Percentiles rank a stretch among this genome's conserved stretches.
These are phyloP conservation scores for Litchi chinensis DNA, from an alignment of 345 rosid species.

Conservation along the genomic window DNA sequence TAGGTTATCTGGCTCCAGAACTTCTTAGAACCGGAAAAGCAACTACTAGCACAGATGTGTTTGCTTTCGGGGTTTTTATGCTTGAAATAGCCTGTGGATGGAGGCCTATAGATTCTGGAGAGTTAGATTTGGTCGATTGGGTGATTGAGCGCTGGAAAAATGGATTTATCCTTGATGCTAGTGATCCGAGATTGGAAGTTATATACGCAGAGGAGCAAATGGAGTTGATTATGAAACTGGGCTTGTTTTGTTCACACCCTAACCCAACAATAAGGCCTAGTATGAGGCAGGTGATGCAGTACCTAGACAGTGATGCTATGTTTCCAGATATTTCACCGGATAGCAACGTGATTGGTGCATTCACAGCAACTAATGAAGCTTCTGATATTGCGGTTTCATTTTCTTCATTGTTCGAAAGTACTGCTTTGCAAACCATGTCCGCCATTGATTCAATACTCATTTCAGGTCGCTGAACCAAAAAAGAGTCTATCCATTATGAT, in stretches of 20 bases:
- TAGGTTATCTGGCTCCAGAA: conserved; percentile 59
- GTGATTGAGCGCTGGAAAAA: conserved; percentile 25
- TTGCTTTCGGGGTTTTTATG: neutral
- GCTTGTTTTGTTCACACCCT: conserved; percentile 34
- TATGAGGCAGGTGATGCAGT: conserved; percentile 30
- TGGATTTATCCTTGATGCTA: conserved; percentile 25
- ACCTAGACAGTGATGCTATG: conserved; percentile 33
- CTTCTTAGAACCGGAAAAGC: conserved; percentile 33
- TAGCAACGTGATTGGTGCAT: conserved; percentile 5
- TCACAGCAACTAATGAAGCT: neutral
- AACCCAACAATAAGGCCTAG: conserved; percentile 29
- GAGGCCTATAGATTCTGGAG: conserved; percentile 32
- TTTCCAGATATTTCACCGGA: conserved; percentile 18
- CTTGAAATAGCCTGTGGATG: neutral
- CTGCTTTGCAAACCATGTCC: conserved; percentile 10
- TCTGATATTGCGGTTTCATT: neutral
- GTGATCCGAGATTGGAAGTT: conserved; percentile 27
- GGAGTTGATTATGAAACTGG: conserved; percentile 34
- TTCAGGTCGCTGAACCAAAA: neutral
- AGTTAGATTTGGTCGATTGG: conserved; percentile 34
- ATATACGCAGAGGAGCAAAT: conserved; percentile 33
- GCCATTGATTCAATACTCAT: conserved; percentile 30
- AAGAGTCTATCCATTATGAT: no score
- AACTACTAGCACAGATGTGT: neutral
- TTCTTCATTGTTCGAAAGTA: neutral